These are phyloP conservation scores for Lentinula edodes DNA, from an alignment of 768 basidiomycete genomes.

Conservation along the genomic window DNA sequence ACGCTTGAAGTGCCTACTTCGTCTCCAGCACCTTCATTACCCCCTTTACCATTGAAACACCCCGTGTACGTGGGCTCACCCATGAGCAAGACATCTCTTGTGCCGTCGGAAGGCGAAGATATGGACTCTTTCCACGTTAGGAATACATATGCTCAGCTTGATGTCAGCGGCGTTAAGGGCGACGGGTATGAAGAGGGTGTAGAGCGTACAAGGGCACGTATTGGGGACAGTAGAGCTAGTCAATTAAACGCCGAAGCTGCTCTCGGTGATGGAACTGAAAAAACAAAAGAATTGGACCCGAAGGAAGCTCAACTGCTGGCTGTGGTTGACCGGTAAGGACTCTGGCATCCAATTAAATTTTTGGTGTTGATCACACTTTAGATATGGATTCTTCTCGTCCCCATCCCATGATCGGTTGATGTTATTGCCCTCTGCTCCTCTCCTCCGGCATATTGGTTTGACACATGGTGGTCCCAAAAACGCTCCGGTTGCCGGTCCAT, in stretches of 20 bases:
- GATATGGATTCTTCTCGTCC: slow-evolving; percentile 87
- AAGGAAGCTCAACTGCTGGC: slow-evolving; percentile 69
- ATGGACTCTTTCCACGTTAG: slow-evolving; percentile 79
- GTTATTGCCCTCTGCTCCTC: slow-evolving; percentile 56
- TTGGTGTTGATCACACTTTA: slow-evolving; percentile 21
- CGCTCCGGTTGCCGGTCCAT: slow-evolving; percentile 39
- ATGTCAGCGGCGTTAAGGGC: slow-evolving; percentile 84
- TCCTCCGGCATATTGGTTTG: slow-evolving; percentile 51
- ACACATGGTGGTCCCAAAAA: slow-evolving; percentile 40
- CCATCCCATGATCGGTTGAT: slow-evolving; percentile 84
- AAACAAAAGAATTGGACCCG: slow-evolving; percentile 58
- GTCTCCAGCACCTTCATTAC: slow-evolving; percentile 16
- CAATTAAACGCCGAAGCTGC: slow-evolving; percentile 55
- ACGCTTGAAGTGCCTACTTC: slow-evolving; percentile 15
- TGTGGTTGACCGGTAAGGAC: slow-evolving; percentile 80
- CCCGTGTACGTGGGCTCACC: slow-evolving; percentile 24
- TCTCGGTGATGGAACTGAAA: slow-evolving; percentile 53
- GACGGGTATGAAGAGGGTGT: slow-evolving; percentile 94
- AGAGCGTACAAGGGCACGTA: slow-evolving; percentile 82
- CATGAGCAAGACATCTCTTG: slow-evolving; percentile 54
- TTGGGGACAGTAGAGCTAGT: slow-evolving; percentile 48
- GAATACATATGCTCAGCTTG: slow-evolving; percentile 86
- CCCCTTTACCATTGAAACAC: slow-evolving; percentile 32
- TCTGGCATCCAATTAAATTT: neutral
- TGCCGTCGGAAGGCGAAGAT: slow-evolving; percentile 76